Percentiles rank a stretch among this genome's conserved stretches.
Conservation (phyloP, 2,329 filamentous ascomycete species). For the Ascosphaera pollenicola region DNA sequence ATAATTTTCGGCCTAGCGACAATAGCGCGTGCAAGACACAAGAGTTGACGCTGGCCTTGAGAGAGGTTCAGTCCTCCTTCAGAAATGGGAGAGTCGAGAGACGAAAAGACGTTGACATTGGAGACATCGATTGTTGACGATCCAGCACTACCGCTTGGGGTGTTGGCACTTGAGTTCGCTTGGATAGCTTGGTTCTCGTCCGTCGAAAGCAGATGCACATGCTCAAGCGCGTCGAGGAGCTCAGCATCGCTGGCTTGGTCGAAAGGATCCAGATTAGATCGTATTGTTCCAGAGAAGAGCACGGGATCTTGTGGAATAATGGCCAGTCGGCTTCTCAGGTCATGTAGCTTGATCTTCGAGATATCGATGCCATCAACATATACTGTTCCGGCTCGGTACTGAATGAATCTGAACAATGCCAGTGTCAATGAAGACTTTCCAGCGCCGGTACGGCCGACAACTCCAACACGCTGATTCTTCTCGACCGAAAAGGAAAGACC, state of each 20-base stretch:
- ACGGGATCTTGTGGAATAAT: constrained; percentile 98
- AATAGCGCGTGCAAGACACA: constrained; percentile 53
- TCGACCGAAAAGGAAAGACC: constrained; percentile 84
- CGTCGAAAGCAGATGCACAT: no score
- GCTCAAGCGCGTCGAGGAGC: constrained; percentile 85
- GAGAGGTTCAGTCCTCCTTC: constrained; percentile 55
- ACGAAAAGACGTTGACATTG: constrained; percentile 37
- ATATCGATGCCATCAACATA: constrained; percentile 77
- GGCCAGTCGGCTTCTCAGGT: constrained; percentile 69
- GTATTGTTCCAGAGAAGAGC: constrained; percentile 77
- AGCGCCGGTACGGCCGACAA: constrained; percentile 86
- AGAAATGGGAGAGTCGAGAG: constrained; percentile 40
- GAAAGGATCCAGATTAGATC: constrained; percentile 88
- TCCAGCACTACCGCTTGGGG: no score
- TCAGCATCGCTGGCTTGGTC: constrained; percentile 94
- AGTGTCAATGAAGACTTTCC: constrained; percentile 90
- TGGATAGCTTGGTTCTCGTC: no score
- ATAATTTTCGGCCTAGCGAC: constrained; percentile 52
- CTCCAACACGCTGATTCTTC: constrained; percentile 91
- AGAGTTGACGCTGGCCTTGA: constrained; percentile 53
- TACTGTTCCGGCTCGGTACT: constrained; percentile 61
- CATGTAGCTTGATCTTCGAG: constrained; percentile 68
- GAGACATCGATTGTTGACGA: constrained; percentile 4
- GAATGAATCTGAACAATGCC: constrained; percentile 87
- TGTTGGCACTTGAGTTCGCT: no score